Evolutionary conservation across 2,329 filamentous ascomycete species (phyloP), one percentile per base, ranked within the genome.

Genomic region (Fusarium sp.): DNA sequence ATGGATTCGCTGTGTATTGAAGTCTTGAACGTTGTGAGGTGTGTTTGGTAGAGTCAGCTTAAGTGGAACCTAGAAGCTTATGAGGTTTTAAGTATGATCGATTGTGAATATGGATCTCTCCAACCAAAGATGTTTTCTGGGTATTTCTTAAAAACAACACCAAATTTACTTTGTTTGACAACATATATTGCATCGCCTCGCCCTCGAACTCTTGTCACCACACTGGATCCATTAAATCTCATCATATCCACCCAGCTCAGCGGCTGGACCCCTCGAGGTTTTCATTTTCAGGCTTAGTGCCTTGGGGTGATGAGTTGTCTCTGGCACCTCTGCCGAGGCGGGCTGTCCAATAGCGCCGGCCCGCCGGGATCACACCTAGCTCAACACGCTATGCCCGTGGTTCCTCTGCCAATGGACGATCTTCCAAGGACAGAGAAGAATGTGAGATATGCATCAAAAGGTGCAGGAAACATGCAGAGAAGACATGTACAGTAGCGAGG

Each of bases 271-370:
- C 64, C 64, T 62, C 60, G 35, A 60, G 65, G 53, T 38, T 52
- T 38, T 37, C 48, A 37, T 70, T 70, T 54, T 55, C 56, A 67
- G 38, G 67, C 67, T 30, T 70, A 70, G 67, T 62, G 56, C 42
- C 56, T 65, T 53, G 69, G 61, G 67, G 59, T 81, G 80, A 81
- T 82, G 80, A 78, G 80, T 72, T 82, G 80, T 80, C 80, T 80
- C 59, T 81, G 78, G 80, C 75, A 81, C 79, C 80, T 80, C 58
- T 81, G 79, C 80, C 75, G 80, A 75, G 45, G 70, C 73, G 73
- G 40, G 71, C 73, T 78, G 72, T 67, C 80, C 80, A 81, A 82
- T 82, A 69, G 75, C 68, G 73, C 73, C 67, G 60, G 72, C 61
- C 48, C 53, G 70, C 77, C 71, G 70, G 73, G 78, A 78, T 76